Conservation (phyloP, 2,329 filamentous ascomycete genomes). For the Westerdykella aurantiaca region DNA sequence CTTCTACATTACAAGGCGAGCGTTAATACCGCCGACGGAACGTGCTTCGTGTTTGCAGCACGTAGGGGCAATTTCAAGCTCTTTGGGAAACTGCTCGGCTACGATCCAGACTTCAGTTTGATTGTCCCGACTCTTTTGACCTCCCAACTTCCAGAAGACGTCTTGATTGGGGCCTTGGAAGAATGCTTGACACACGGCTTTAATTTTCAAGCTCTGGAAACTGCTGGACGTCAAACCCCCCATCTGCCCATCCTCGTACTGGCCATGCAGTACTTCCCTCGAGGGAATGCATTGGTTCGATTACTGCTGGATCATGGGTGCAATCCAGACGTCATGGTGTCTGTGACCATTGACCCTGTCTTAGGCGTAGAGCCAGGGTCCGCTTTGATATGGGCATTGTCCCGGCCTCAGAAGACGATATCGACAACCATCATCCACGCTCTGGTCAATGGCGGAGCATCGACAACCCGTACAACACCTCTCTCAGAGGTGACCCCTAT, state of each 20-base stretch:
- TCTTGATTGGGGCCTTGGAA: slow-evolving; percentile 39
- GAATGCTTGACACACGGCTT: slow-evolving; percentile 51
- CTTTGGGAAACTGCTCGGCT: slow-evolving; percentile 26
- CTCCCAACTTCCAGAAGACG: slow-evolving; percentile 45
- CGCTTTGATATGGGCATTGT: slow-evolving; percentile 56
- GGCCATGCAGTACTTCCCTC: slow-evolving; percentile 23
- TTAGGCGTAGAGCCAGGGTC: slow-evolving; percentile 53
- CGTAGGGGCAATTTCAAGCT: slow-evolving; percentile 14
- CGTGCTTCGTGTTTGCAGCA: slow-evolving; percentile 28
- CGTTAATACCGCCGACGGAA: slow-evolving; percentile 27
- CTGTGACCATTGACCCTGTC: slow-evolving; percentile 42
- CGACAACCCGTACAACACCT: slow-evolving; percentile 52
- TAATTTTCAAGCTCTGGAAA: slow-evolving; percentile 17
- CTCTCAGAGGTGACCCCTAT: slow-evolving; percentile 53
- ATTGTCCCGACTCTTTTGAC: slow-evolving; percentile 56
- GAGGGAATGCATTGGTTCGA: slow-evolving; percentile 15
- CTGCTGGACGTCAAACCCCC: slow-evolving; percentile 3
- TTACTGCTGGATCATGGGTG: slow-evolving; percentile 21
- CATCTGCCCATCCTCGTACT: slow-evolving; percentile 19
- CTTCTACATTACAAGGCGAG: slow-evolving; percentile 24
- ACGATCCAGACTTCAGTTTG: slow-evolving; percentile 47
- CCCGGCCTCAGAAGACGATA: slow-evolving; percentile 58
- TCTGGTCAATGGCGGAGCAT: slow-evolving; percentile 52
- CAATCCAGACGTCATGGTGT: slow-evolving; percentile 39
- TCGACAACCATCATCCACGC: slow-evolving; percentile 54